phyloP scores from a whole-genome alignment of 1,139 yeast species.

The Spathaspora sp. region DNA sequence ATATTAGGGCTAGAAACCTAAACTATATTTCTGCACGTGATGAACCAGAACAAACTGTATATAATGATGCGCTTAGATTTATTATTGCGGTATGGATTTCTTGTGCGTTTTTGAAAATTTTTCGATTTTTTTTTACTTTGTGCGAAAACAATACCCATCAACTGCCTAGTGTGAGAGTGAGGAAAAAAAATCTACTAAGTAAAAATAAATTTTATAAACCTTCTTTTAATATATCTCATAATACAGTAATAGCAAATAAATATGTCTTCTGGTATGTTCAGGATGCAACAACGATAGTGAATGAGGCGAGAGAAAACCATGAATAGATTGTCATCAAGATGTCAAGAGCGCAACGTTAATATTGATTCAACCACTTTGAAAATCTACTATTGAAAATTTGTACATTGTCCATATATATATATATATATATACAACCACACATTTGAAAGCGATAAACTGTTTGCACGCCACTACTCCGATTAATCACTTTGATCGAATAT shows the following conservation, averaged over 20 bases:
- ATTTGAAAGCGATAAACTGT: too few species aligned
- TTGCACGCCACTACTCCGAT: too few species aligned
- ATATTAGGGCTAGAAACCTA: constrained; percentile 9
- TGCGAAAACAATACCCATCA: not conserved
- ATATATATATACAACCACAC: too few species aligned
- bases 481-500: too few species aligned
- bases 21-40: constrained; percentile 5
- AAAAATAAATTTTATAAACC: constrained; percentile 13
- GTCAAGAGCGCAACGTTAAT: not conserved
- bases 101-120: not conserved
- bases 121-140: not conserved
- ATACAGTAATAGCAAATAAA: constrained; percentile 13
- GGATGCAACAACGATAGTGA: not conserved
- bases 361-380: too few species aligned
- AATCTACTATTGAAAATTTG: too few species aligned
- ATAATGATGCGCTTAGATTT: not conserved
- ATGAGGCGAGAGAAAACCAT: not conserved
- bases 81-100: constrained; percentile 7
- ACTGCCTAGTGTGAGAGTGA: not conserved
- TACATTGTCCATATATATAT: too few species aligned
- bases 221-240: constrained; percentile 5
- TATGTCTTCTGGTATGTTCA: constrained; percentile 37
- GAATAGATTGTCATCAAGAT: not conserved
- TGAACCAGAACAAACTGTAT: not conserved
- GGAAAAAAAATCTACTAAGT: constrained; percentile 12